These are phyloP conservation scores for Arachis stenosperma DNA, from an alignment of 306 rosid genomes.

Conservation along the genomic window DNA sequence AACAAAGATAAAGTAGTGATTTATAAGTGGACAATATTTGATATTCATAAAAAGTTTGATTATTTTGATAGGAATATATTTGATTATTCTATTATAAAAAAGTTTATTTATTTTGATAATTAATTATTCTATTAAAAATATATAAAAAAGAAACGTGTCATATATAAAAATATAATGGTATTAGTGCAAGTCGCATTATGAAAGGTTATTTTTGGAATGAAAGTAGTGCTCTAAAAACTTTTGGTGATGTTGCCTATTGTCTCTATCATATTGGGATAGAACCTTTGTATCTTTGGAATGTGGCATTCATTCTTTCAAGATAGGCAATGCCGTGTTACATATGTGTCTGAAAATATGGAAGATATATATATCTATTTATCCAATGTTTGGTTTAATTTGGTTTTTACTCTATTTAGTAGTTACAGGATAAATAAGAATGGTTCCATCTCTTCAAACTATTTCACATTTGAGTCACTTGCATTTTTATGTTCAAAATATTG, in stretches of 20 bases:
- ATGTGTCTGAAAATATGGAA: neutral
- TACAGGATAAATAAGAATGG: neutral
- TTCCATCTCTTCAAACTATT: neutral
- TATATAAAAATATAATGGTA: neutral
- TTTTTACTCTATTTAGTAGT: neutral
- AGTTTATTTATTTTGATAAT: too few relatives aligned
- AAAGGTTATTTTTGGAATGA: neutral
- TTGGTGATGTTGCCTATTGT: neutral
- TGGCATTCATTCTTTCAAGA: neutral
- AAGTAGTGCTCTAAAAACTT: neutral
- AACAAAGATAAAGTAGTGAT: too few relatives aligned
- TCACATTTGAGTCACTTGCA: neutral
- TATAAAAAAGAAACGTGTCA: too few relatives aligned
- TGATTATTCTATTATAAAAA: too few relatives aligned
- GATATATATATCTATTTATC: neutral
- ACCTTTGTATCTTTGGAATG: neutral
- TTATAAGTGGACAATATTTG: too few relatives aligned
- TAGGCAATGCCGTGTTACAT: neutral
- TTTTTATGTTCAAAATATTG: neutral
- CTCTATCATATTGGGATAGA: neutral
- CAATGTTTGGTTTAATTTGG: neutral
- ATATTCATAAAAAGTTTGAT: too few relatives aligned
- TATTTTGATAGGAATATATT: too few relatives aligned
- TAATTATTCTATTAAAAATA: too few relatives aligned
- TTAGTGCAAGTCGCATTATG: slow-evolving; percentile 16